phyloP scores from a whole-genome alignment of 345 rosid genomes.

The Microcos paniculata region DNA sequence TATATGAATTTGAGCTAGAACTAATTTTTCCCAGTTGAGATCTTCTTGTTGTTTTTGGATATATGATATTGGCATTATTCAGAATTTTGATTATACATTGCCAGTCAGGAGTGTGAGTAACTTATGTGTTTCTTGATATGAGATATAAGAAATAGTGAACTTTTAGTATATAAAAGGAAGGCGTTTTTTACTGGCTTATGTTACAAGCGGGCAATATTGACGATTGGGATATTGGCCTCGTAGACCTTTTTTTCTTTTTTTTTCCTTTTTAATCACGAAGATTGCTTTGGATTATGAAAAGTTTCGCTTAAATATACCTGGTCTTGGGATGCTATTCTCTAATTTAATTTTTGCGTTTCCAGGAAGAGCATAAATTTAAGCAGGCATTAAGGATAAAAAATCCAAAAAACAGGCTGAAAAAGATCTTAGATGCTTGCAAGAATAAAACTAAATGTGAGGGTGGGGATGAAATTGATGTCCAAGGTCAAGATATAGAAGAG shows the following conservation, averaged over 20 bases:
- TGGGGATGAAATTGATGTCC: conserved; percentile 75
- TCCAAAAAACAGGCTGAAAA: conserved; percentile 84
- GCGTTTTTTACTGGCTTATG: not conserved
- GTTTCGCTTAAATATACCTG: not conserved
- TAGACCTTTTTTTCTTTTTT: not conserved
- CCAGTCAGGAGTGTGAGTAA: not conserved
- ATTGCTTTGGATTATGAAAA: not conserved
- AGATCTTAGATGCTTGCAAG: conserved; percentile 89
- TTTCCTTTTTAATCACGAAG: not conserved
- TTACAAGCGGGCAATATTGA: not conserved
- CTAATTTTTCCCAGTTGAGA: not conserved
- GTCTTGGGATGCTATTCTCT: conserved; percentile 23
- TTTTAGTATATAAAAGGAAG: not conserved
- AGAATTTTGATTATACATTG: not conserved
- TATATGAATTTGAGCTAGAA: not conserved
- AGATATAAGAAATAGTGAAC: not conserved
- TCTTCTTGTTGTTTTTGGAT: not conserved
- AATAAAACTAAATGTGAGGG: conserved; percentile 88
- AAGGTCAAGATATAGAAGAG: conserved; percentile 64
- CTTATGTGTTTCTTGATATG: not conserved
- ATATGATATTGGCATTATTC: not conserved
- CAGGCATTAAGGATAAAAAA: conserved; percentile 91
- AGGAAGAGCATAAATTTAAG: conserved; percentile 96
- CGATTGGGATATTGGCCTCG: not conserved
- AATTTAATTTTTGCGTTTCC: conserved; percentile 28